Evolutionary conservation across 2,329 filamentous ascomycete species (phyloP), one percentile per base, ranked within the genome.

Genomic region (Colletotrichum shisoi): DNA sequence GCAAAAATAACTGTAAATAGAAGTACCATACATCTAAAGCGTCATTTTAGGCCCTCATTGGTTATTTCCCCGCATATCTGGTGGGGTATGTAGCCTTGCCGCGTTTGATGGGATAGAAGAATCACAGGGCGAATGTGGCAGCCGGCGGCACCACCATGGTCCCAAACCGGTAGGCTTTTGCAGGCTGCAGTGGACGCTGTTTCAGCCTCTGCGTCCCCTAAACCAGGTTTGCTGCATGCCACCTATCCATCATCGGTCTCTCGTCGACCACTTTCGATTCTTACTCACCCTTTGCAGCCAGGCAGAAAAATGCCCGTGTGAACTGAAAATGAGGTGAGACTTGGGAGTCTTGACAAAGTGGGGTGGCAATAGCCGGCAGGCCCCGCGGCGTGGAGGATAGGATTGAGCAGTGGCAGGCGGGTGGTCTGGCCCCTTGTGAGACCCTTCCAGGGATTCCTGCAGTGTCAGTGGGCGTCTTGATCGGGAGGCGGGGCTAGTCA

Each of bases 361-460:
- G 63, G 58, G 64, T 63, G 60, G 21, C 21, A 52, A 31, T 67
- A 63, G 63, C 57, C 52, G 59, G 52, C 59, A 63, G 52, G 37
- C 59, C 59, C 63, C 39, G 45, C 58, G 51, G 51, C 45, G 46
- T 37, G 34, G 51, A 39, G 51, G 51, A 39, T 39, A 19, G 34
- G 51, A 39, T 39, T 39, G 57, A 37, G 37, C 44, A 40, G 51
- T 57, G 37, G 31, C 49, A 56, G 34, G 39, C 37, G 37, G 31
- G 57, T 49, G 49, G 49, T 61, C 57, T 65, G n/a, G 57, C 57
- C 57, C 57, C 40, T 19, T 19, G n/a, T 42, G 52, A 51, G 52
- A 39, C 56, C 31, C 51, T 48, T 46, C 58, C 63, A 57, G 53
- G 52, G 63, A 63, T 63, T 51, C 11, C 13, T 42, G 39, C 60